Conservation (phyloP, 257 asterid genomes). For the Fraxinus cuspidata region DNA sequence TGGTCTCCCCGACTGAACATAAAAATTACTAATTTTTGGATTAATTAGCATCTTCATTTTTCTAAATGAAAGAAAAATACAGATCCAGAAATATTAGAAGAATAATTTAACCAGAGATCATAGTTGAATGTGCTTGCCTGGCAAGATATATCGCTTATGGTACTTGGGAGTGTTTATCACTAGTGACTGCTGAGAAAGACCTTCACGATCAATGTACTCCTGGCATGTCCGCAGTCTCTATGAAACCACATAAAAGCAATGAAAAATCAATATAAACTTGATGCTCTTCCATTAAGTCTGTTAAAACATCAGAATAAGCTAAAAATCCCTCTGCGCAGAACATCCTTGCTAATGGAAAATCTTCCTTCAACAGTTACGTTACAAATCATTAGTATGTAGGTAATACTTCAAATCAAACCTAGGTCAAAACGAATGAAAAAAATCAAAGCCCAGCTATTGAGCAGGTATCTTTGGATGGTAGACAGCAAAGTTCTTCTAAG, state of each 20-base stretch:
- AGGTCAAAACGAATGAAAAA: neutral
- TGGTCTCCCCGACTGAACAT: conserved; percentile 70
- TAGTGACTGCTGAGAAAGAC: conserved; percentile 86
- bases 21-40: neutral
- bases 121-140: conserved; percentile 49
- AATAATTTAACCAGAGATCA: neutral
- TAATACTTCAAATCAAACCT: neutral
- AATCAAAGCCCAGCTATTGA: neutral
- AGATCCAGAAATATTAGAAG: neutral
- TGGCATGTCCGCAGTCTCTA: conserved; percentile 86
- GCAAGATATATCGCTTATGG: conserved; percentile 83
- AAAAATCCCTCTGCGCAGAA: neutral
- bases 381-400: too few species aligned
- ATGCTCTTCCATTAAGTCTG: neutral
- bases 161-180: conserved; percentile 82
- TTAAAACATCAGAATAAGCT: neutral
- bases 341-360: too few species aligned
- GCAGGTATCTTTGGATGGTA: neutral
- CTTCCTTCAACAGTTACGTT: too few species aligned
- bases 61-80: neutral
- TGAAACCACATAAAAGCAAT: conserved; percentile 24
- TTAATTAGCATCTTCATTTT: neutral
- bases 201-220: conserved; percentile 81
- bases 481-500: neutral
- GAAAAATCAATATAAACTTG: conserved; percentile 18